These are phyloP conservation scores for Starmerella riodocensis DNA, from an alignment of 805 yeast genomes.

Conservation along the genomic window DNA sequence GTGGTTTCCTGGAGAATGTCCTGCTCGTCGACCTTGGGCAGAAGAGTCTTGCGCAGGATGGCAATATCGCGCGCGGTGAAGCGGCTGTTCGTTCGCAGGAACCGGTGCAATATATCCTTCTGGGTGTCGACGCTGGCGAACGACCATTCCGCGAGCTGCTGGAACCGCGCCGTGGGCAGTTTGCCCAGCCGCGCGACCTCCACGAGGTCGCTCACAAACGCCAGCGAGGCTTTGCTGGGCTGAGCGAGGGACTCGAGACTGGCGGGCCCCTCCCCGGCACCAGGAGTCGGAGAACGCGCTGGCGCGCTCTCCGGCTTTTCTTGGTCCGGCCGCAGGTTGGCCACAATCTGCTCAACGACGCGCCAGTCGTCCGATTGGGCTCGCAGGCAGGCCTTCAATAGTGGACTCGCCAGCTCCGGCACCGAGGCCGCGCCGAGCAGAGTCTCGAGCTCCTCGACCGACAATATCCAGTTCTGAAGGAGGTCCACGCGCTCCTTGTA, in stretches of 20 bases:
- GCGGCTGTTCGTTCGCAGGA: conserved; percentile 2
- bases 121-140: conserved; percentile 7
- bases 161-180: conserved; percentile 7
- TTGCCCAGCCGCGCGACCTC: conserved; percentile 4
- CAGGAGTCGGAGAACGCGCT: neutral
- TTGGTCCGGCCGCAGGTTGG: neutral
- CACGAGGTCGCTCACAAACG: conserved; percentile 3
- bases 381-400: conserved; percentile 19
- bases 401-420: conserved; percentile 10
- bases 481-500: conserved; percentile 16
- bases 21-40: conserved; percentile 6
- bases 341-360: conserved; percentile 6
- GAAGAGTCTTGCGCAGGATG: conserved; percentile 7
- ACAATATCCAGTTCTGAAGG: conserved; percentile 15
- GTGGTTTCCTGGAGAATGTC: conserved; percentile 6
- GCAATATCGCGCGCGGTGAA: conserved; percentile 7
- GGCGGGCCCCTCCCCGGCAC: neutral
- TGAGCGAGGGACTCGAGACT: neutral
- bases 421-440: conserved; percentile 12
- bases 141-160: conserved; percentile 19
- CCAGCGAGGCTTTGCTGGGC: neutral
- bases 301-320: neutral
- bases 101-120: conserved; percentile 11
- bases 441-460: conserved; percentile 12
- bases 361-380: conserved; percentile 4